Evolutionary conservation across 116 monocot genomes (phyloP).

Genomic region (Zostera marina): DNA sequence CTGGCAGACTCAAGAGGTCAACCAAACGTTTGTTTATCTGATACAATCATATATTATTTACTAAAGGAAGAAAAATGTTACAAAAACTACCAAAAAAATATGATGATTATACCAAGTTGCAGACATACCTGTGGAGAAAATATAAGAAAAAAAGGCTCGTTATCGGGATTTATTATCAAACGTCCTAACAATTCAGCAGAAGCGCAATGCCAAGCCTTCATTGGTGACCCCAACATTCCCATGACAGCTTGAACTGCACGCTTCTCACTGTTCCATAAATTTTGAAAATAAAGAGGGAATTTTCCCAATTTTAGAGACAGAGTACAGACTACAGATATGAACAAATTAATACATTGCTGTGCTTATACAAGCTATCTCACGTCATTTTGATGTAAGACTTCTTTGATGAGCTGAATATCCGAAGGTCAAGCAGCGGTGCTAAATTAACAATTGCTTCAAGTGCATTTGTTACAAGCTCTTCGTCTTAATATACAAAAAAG

Average conservation of each 20-base stretch:
- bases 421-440: slow-evolving; percentile 72
- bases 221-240: slow-evolving; percentile 70
- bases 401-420: slow-evolving; percentile 95
- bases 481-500: slow-evolving; percentile 53
- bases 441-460: slow-evolving; percentile 92
- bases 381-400: slow-evolving; percentile 88
- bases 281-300: background rate
- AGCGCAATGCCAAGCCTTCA: slow-evolving; percentile 94
- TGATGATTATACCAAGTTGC: background rate
- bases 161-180: slow-evolving; percentile 91
- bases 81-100: background rate
- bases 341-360: slow-evolving; percentile 2
- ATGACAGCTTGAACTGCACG: slow-evolving; percentile 72
- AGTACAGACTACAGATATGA: background rate
- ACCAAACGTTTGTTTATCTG: slow-evolving; percentile 81
- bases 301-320: background rate
- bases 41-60: background rate
- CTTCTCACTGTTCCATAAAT: slow-evolving; percentile 62
- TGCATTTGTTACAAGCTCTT: slow-evolving; percentile 93
- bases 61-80: background rate
- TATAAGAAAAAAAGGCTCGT: slow-evolving; percentile 89
- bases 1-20: slow-evolving; percentile 69
- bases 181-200: slow-evolving; percentile 91
- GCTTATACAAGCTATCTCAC: slow-evolving; percentile 19
- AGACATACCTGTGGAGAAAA: slow-evolving; percentile 51